These are phyloP conservation scores for Lentinula raphanica DNA, from an alignment of 768 basidiomycete species.

Conservation along the genomic window DNA sequence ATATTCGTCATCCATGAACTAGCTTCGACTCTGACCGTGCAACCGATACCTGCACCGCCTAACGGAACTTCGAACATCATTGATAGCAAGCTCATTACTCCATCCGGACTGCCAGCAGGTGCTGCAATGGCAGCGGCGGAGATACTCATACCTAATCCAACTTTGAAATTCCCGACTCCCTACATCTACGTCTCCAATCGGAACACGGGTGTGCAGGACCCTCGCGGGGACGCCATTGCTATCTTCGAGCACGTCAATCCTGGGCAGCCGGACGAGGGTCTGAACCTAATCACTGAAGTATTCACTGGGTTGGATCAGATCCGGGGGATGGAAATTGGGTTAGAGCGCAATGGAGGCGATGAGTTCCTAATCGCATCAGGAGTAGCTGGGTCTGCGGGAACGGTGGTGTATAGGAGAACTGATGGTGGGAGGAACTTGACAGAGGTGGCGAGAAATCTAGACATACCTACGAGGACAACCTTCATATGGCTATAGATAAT, in stretches of 20 bases:
- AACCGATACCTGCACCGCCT: slow-evolving; percentile 47
- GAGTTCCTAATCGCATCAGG: slow-evolving; percentile 52
- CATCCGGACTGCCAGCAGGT: slow-evolving; percentile 32
- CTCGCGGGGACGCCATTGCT: slow-evolving; percentile 54
- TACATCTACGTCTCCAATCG: slow-evolving; percentile 69
- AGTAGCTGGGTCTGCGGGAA: slow-evolving; percentile 45
- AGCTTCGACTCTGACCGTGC: slow-evolving; percentile 51
- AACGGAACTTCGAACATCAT: slow-evolving; percentile 47
- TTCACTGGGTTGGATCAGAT: slow-evolving; percentile 62
- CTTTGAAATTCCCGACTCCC: slow-evolving; percentile 38
- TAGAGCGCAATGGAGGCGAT: slow-evolving; percentile 39
- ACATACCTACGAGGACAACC: slow-evolving; percentile 43
- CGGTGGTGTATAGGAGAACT: slow-evolving; percentile 47
- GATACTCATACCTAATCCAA: slow-evolving; percentile 52
- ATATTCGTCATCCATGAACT: slow-evolving; percentile 54
- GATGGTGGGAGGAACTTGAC: slow-evolving; percentile 46
- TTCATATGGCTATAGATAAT: slow-evolving; percentile 45
- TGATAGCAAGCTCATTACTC: slow-evolving; percentile 45
- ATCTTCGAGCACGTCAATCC: slow-evolving; percentile 42
- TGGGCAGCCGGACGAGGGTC: slow-evolving; percentile 18
- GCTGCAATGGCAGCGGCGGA: slow-evolving; percentile 53
- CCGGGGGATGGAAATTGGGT: slow-evolving; percentile 60
- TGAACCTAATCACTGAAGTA: slow-evolving; percentile 39
- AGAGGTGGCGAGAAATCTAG: slow-evolving; percentile 46
- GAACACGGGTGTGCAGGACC: slow-evolving; percentile 45